Conservation (phyloP, 2,329 filamentous ascomycete species). For the Clonostachys solani region DNA sequence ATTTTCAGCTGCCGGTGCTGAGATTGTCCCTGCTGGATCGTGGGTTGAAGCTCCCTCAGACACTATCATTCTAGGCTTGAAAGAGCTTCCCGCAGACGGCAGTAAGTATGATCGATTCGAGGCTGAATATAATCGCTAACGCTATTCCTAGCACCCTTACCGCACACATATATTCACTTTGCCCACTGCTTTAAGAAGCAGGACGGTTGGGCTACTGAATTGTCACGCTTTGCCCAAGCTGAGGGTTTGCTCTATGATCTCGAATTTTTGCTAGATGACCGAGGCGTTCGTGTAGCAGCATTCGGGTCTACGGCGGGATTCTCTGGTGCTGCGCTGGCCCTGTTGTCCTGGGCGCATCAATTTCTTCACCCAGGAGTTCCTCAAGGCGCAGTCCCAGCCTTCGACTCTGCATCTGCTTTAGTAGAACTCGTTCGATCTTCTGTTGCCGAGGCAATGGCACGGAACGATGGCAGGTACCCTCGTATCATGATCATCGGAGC, state of each 20-base stretch:
- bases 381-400: not conserved
- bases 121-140: not conserved
- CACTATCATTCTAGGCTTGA: slow-evolving; percentile 70
- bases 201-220: slow-evolving; percentile 71
- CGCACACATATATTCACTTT: slow-evolving; percentile 69
- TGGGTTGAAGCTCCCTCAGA: slow-evolving; percentile 66
- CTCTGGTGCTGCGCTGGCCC: slow-evolving; percentile 66
- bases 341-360: slow-evolving; percentile 67
- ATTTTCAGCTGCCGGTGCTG: slow-evolving; percentile 56
- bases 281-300: slow-evolving; percentile 65
- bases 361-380: slow-evolving; percentile 1
- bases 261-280: slow-evolving; percentile 76
- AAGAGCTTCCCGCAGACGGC: slow-evolving; percentile 70
- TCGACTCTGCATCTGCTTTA: slow-evolving; percentile 1
- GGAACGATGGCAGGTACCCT: slow-evolving; percentile 55
- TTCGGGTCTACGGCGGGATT: slow-evolving; percentile 76
- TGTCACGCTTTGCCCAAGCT: slow-evolving; percentile 44
- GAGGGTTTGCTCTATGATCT: slow-evolving; percentile 78
- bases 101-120: slow-evolving; percentile 33
- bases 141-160: slow-evolving; percentile 31
- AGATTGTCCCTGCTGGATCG: slow-evolving; percentile 60
- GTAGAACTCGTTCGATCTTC: not conserved
- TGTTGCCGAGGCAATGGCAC: not conserved
- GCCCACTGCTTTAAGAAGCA: slow-evolving; percentile 71
- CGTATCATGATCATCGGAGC: slow-evolving; percentile 77